phyloP scores from a whole-genome alignment of 805 yeast genomes.

The Saturnispora mendoncae region DNA sequence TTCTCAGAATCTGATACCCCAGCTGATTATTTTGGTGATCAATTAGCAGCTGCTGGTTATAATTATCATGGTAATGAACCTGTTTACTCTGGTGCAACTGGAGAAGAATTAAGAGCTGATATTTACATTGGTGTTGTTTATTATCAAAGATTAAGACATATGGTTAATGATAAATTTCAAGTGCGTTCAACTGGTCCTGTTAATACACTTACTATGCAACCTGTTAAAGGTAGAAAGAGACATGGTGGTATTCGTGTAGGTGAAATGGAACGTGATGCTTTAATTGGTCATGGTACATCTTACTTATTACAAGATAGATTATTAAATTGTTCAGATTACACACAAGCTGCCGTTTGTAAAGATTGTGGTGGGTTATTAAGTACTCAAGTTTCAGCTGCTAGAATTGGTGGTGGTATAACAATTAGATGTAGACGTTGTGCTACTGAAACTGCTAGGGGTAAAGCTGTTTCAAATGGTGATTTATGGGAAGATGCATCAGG shows the following conservation, averaged over 20 bases:
- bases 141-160: slow-evolving; percentile 96
- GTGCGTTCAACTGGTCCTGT: slow-evolving; percentile 99
- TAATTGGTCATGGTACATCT: slow-evolving; percentile 97
- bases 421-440: slow-evolving; percentile 92
- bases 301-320: slow-evolving; percentile 90
- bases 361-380: slow-evolving; percentile 88
- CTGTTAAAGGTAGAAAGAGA: slow-evolving; percentile 98
- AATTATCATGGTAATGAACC: slow-evolving; percentile 99
- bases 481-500: slow-evolving; percentile 99
- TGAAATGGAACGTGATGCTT: slow-evolving; percentile 99
- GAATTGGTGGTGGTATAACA: slow-evolving; percentile 72
- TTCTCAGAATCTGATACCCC: slow-evolving; percentile 90
- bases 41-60: slow-evolving; percentile 77
- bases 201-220: slow-evolving; percentile 95
- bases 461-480: slow-evolving; percentile 50
- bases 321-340: slow-evolving; percentile 90
- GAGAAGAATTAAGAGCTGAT: slow-evolving; percentile 93
- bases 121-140: slow-evolving; percentile 95
- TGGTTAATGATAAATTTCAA: slow-evolving; percentile 99
- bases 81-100: slow-evolving; percentile 97
- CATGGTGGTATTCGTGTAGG: slow-evolving; percentile 99
- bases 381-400: slow-evolving; percentile 84
- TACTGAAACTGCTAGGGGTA: slow-evolving; percentile 44
- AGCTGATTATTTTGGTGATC: slow-evolving; percentile 96
- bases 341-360: slow-evolving; percentile 85